Evolutionary conservation across 345 rosid species (phyloP).

Genomic region (Acer campestre): DNA sequence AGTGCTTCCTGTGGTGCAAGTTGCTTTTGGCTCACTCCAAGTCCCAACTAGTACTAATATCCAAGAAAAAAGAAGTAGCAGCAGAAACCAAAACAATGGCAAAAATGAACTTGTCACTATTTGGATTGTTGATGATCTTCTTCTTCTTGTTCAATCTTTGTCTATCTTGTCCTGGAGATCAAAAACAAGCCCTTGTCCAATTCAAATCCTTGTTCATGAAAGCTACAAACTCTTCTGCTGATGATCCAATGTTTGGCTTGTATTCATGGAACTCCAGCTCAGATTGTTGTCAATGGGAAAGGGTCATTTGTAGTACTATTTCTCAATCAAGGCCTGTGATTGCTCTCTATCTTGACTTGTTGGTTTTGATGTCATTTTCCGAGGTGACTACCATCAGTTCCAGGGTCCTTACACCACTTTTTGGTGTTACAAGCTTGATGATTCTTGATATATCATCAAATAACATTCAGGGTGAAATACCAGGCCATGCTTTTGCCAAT

Average conservation of each 20-base stretch:
- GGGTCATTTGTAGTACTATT: slow-evolving; percentile 22
- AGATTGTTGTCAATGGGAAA: slow-evolving; percentile 37
- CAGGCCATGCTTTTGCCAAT: slow-evolving; percentile 27
- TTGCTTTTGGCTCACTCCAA: background rate
- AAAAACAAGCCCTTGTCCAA: slow-evolving; percentile 38
- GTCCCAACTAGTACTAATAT: background rate
- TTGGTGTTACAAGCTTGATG: slow-evolving; percentile 21
- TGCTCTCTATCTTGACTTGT: slow-evolving; percentile 23
- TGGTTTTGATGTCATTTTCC: background rate
- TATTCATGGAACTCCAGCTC: slow-evolving; percentile 32
- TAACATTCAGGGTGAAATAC: slow-evolving; percentile 23
- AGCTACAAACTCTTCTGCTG: slow-evolving; percentile 18
- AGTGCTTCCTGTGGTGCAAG: too few species aligned
- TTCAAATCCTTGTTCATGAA: slow-evolving; percentile 30
- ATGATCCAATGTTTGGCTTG: slow-evolving; percentile 23
- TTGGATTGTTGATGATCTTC: slow-evolving; percentile 9
- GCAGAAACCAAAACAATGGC: background rate
- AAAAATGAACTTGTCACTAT: background rate
- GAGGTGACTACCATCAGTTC: slow-evolving; percentile 12
- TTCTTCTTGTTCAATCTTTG: slow-evolving; percentile 17
- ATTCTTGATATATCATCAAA: slow-evolving; percentile 34
- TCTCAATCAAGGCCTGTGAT: slow-evolving; percentile 15
- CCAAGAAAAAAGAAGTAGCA: background rate
- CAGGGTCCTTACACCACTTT: slow-evolving; percentile 29
- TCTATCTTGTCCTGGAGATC: slow-evolving; percentile 29